A percentile compares a stretch with the other conserved stretches of the same genome.
phyloP scores from a whole-genome alignment of 495 filamentous ascomycete genomes.

The Aspergillus egyptiacus region DNA sequence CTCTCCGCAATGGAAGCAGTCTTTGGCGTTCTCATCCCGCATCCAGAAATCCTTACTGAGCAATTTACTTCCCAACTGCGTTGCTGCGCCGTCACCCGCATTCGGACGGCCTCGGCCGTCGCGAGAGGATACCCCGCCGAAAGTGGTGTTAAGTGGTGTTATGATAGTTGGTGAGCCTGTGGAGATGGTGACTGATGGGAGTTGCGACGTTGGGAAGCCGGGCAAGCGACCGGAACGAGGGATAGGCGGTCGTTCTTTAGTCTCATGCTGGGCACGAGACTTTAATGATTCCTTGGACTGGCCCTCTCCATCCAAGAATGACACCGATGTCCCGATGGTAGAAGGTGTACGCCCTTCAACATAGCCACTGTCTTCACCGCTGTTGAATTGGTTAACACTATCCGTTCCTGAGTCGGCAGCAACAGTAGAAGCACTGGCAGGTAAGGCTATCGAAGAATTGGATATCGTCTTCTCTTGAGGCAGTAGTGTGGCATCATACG shows the following conservation, averaged over 20 bases:
- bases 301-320: constrained; percentile 27
- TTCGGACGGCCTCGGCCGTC: constrained; percentile 20
- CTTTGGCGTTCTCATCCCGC: constrained; percentile 96
- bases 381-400: constrained; percentile 15
- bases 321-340: constrained; percentile 36
- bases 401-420: constrained; percentile 30
- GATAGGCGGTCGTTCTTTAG: constrained; percentile 21
- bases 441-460: constrained; percentile 36
- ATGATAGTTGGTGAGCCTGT: constrained; percentile 29
- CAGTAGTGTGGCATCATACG: constrained; percentile 18
- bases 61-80: constrained; percentile 69
- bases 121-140: constrained; percentile 17
- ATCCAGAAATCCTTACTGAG: constrained; percentile 98
- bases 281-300: constrained; percentile 25
- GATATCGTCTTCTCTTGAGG: constrained; percentile 24
- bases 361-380: constrained; percentile 32
- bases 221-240: constrained; percentile 27
- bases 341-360: constrained; percentile 37
- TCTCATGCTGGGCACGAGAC: constrained; percentile 11
- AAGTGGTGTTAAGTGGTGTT: constrained; percentile 28
- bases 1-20: constrained; percentile 88
- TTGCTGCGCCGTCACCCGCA: constrained; percentile 26
- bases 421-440: constrained; percentile 29
- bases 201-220: constrained; percentile 32
- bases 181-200: constrained; percentile 29